Conservation (phyloP, 805 yeast genomes). For the Naumovozyma baii region DNA sequence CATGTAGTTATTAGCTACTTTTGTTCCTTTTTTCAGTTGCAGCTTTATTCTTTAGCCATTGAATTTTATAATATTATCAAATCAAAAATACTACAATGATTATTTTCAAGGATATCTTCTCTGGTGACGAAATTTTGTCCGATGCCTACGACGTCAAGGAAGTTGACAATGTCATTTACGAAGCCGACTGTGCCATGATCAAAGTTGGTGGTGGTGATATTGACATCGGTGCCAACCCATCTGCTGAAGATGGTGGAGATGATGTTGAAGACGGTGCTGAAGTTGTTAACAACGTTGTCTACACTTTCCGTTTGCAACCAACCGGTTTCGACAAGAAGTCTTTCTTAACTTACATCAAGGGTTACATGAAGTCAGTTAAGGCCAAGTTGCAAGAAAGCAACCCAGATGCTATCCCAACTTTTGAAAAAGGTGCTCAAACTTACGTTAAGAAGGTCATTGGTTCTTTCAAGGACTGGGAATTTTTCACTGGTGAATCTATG, state of each 20-base stretch:
- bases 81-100: conserved; percentile 27
- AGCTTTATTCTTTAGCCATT: too few species aligned
- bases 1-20: not conserved
- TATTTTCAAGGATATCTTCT: conserved; percentile 65
- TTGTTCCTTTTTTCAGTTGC: too few species aligned
- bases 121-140: conserved; percentile 93
- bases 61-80: too few species aligned
- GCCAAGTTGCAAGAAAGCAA: conserved; percentile 75
- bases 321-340: conserved; percentile 97
- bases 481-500: conserved; percentile 99
- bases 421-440: conserved; percentile 95
- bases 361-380: conserved; percentile 96
- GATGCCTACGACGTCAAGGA: conserved; percentile 87
- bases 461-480: conserved; percentile 98
- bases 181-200: conserved; percentile 93
- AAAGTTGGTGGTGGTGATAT: conserved; percentile 83
- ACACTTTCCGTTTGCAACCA: conserved; percentile 96
- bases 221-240: conserved; percentile 99
- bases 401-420: conserved; percentile 80
- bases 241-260: conserved; percentile 90
- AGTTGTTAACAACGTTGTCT: conserved; percentile 94
- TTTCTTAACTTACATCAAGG: conserved; percentile 92
- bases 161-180: conserved; percentile 89
- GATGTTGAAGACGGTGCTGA: conserved; percentile 75
- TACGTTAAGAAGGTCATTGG: conserved; percentile 94